Conservation (phyloP, 306 rosid species). For the Geum urbanum region DNA sequence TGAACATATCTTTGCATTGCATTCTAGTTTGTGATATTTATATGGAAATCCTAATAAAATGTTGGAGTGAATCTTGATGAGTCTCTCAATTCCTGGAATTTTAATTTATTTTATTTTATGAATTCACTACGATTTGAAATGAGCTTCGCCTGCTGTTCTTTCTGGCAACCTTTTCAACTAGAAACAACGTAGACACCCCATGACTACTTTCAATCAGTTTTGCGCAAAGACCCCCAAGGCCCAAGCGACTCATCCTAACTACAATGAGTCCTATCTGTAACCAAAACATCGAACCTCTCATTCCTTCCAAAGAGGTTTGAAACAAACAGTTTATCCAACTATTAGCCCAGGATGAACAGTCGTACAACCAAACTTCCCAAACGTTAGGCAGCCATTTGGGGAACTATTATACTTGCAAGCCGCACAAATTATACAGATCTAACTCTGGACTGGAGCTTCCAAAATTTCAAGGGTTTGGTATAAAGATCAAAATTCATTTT, state of each 20-base stretch:
- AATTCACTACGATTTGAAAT: too few species aligned
- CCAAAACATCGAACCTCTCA: not conserved
- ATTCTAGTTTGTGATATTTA: too few species aligned
- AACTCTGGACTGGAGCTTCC: not conserved
- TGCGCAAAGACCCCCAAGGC: not conserved
- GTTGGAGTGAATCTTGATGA: too few species aligned
- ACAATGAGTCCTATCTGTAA: not conserved
- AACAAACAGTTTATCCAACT: not conserved
- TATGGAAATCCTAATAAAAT: too few species aligned
- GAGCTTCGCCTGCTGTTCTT: not conserved
- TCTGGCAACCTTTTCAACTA: not conserved
- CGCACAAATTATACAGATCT: not conserved
- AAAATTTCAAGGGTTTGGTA: not conserved
- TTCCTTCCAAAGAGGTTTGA: not conserved
- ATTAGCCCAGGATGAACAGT: not conserved
- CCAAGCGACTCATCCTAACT: not conserved
- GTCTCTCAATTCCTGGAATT: too few species aligned
- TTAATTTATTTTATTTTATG: too few species aligned
- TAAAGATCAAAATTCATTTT: not conserved
- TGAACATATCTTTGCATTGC: too few species aligned
- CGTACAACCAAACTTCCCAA: too few species aligned
- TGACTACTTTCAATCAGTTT: not conserved
- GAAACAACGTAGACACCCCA: not conserved
- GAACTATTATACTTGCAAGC: not conserved
- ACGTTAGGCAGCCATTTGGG: not conserved